Evolutionary conservation across 2,329 filamentous ascomycete species (phyloP).

Genomic region (Elsinoe fawcettii): DNA sequence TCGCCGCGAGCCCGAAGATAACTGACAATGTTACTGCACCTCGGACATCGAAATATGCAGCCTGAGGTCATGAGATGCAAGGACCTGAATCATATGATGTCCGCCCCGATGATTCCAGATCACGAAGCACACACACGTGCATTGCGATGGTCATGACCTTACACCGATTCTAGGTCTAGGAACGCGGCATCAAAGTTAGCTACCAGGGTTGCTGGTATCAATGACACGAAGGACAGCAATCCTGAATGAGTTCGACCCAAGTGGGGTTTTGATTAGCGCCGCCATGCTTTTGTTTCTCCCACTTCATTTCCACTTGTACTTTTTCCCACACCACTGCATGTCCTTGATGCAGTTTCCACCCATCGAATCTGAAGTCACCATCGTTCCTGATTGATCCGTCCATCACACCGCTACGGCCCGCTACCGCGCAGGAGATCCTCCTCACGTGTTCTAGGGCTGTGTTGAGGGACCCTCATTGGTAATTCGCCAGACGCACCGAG

Average conservation of each 20-base stretch:
- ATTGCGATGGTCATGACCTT: no score
- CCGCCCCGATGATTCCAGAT: background rate
- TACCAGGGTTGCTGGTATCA: background rate
- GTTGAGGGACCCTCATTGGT: background rate
- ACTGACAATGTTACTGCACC: background rate
- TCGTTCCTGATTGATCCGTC: background rate
- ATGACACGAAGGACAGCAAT: background rate
- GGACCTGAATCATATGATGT: background rate
- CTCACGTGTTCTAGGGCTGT: background rate
- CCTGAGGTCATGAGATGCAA: background rate
- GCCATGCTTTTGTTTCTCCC: background rate
- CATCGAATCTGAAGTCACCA: background rate
- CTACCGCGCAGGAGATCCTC: background rate
- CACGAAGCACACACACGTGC: background rate
- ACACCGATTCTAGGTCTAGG: background rate
- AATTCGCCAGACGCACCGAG: background rate
- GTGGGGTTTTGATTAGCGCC: background rate
- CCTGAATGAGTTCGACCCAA: background rate
- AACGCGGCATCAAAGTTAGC: background rate
- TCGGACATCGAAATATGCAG: background rate
- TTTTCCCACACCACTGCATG: slow-evolving; percentile 1
- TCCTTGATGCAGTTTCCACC: background rate
- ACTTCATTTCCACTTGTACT: background rate
- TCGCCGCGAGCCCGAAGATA: background rate
- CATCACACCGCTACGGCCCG: slow-evolving; percentile 12